These are phyloP conservation scores for Saccharomycopsis fermentans DNA, from an alignment of 805 yeast species.

Conservation along the genomic window DNA sequence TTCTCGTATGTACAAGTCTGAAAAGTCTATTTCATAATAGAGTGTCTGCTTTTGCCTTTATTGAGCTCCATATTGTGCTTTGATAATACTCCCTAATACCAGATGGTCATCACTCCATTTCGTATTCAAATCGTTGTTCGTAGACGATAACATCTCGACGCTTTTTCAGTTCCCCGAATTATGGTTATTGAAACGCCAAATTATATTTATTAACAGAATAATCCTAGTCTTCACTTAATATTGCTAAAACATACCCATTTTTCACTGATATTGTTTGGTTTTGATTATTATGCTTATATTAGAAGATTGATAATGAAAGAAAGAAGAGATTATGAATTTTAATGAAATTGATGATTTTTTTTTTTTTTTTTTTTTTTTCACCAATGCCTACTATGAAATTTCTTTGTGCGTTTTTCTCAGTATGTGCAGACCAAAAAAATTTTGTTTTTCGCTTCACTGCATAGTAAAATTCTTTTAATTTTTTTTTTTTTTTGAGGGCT, in stretches of 20 bases:
- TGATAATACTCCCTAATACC: no score
- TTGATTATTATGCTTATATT: not conserved
- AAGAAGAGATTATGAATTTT: not conserved
- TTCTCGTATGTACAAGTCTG: no score
- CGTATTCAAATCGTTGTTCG: no score
- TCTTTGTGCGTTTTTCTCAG: not conserved
- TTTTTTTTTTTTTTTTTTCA: not conserved
- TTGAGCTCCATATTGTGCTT: no score
- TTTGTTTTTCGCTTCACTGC: not conserved
- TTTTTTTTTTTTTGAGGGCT: not conserved
- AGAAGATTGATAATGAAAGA: not conserved
- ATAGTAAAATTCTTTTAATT: not conserved
- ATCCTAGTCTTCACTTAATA: not conserved
- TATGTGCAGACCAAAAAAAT: not conserved
- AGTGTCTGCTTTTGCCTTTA: no score
- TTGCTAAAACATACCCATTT: conserved; percentile 11
- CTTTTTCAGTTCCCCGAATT: no score
- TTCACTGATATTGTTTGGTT: conserved; percentile 8
- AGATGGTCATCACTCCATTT: no score
- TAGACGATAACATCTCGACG: no score
- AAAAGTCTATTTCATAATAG: no score
- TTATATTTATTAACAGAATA: not conserved
- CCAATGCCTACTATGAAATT: not conserved
- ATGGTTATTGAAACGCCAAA: no score
- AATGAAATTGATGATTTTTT: not conserved